Conservation (phyloP, 1,284 basidiomycete genomes). For the Cutaneotrichosporon sp. region DNA sequence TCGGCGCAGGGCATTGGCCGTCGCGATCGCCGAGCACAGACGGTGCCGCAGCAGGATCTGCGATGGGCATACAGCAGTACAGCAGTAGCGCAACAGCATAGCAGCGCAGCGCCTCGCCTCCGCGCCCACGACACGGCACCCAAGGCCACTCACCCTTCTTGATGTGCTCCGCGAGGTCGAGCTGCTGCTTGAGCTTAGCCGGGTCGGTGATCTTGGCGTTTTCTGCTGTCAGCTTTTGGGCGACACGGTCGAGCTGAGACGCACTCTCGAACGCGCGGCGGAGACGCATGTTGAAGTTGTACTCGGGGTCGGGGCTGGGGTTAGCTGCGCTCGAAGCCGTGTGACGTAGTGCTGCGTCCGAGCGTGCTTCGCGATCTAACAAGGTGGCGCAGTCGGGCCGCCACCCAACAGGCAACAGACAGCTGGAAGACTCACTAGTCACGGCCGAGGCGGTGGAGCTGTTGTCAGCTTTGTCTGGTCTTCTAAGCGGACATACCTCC, state of each 20-base stretch:
- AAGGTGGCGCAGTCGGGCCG: neutral
- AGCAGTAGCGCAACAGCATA: too few species aligned
- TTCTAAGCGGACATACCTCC: slow-evolving; percentile 37
- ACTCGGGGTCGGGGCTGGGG: slow-evolving; percentile 49
- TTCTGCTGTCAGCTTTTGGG: slow-evolving; percentile 56
- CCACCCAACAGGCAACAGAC: too few species aligned
- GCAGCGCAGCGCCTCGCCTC: too few species aligned
- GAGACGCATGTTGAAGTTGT: slow-evolving; percentile 53
- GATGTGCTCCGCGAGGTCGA: slow-evolving; percentile 80
- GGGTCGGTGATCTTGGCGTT: slow-evolving; percentile 69
- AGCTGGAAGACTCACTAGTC: slow-evolving; percentile 44
- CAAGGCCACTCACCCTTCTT: slow-evolving; percentile 75
- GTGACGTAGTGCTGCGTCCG: neutral
- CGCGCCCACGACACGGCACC: too few species aligned
- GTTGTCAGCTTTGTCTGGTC: neutral
- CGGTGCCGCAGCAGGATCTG: too few species aligned
- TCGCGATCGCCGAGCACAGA: neutral
- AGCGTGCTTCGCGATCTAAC: too few species aligned
- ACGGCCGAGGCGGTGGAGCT: slow-evolving; percentile 53
- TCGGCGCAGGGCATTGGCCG: neutral
- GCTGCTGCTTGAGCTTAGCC: slow-evolving; percentile 73
- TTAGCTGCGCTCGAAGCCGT: slow-evolving; percentile 11
- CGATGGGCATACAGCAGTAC: too few species aligned
- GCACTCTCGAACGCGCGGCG: slow-evolving; percentile 53
- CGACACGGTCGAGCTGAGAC: slow-evolving; percentile 15